Percentiles rank a stretch among this genome's conserved stretches.
Evolutionary conservation across 225 moss, liverwort and hornwort genomes (phyloP).

Genomic region (Neckera pumila): DNA sequence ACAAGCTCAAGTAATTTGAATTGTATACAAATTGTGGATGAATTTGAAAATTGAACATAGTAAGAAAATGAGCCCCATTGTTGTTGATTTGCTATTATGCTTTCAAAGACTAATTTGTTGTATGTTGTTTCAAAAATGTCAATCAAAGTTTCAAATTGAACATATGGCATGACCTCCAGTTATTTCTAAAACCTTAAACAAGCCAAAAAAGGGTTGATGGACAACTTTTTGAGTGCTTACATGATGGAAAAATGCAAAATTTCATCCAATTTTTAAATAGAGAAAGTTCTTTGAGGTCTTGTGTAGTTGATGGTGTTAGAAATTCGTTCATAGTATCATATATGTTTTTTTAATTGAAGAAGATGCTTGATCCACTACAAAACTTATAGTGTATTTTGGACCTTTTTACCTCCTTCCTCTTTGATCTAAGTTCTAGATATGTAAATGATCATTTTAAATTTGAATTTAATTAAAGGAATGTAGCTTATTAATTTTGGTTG

Average conservation of each 20-base stretch:
- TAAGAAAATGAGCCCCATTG: rapidly evolving
- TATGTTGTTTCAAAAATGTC: neutral
- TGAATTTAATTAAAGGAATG: neutral
- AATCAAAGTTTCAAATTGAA: neutral
- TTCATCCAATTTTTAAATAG: neutral
- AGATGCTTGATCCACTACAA: no score
- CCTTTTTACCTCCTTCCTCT: neutral
- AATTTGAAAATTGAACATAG: neutral
- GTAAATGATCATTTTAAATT: neutral
- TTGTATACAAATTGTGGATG: rapidly evolving
- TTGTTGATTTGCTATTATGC: neutral
- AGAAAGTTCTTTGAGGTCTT: neutral
- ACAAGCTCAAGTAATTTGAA: neutral
- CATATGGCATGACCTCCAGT: rapidly evolving
- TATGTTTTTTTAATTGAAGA: no score
- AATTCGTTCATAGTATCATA: no score
- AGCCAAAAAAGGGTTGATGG: neutral
- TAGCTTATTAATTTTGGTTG: neutral
- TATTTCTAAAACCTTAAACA: neutral
- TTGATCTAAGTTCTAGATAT: neutral
- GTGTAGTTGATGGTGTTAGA: neutral
- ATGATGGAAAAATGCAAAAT: neutral
- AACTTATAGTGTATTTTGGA: neutral
- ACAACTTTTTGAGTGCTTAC: neutral
- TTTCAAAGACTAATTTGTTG: neutral